Conservation (phyloP, 1,139 yeast genomes). For the Hyphopichia fennica region DNA sequence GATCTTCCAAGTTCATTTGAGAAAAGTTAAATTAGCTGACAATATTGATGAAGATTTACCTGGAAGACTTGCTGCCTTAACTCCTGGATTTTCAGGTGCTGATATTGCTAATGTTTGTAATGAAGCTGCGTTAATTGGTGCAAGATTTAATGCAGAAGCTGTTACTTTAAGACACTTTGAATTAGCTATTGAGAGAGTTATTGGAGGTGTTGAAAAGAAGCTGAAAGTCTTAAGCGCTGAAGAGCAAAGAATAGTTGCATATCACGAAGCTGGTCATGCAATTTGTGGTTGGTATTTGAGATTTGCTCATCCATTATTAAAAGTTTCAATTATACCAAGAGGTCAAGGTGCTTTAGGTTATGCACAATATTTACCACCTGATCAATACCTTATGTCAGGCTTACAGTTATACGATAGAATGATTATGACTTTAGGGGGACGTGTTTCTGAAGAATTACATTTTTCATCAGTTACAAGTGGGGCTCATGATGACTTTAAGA, state of each 20-base stretch:
- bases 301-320: slow-evolving; percentile 73
- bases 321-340: slow-evolving; percentile 80
- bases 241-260: slow-evolving; percentile 75
- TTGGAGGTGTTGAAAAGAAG: slow-evolving; percentile 79
- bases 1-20: slow-evolving; percentile 69
- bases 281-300: slow-evolving; percentile 76
- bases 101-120: slow-evolving; percentile 83
- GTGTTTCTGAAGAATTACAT: slow-evolving; percentile 77
- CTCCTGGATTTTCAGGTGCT: slow-evolving; percentile 87
- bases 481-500: slow-evolving; percentile 79
- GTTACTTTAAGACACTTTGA: slow-evolving; percentile 69
- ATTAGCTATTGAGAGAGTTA: slow-evolving; percentile 77
- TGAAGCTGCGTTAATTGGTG: slow-evolving; percentile 82
- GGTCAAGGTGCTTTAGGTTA: slow-evolving; percentile 85
- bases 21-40: slow-evolving; percentile 55
- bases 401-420: slow-evolving; percentile 70
- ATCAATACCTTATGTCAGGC: slow-evolving; percentile 63
- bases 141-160: slow-evolving; percentile 57
- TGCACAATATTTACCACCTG: slow-evolving; percentile 81
- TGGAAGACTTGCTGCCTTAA: slow-evolving; percentile 73
- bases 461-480: slow-evolving; percentile 80
- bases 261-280: slow-evolving; percentile 85
- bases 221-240: slow-evolving; percentile 66
- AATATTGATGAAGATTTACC: slow-evolving; percentile 50
- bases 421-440: slow-evolving; percentile 81